A percentile compares a stretch with the other conserved stretches of the same genome.
phyloP scores from a whole-genome alignment of 2,329 filamentous ascomycete genomes.

The Dactylellina cionopaga region DNA sequence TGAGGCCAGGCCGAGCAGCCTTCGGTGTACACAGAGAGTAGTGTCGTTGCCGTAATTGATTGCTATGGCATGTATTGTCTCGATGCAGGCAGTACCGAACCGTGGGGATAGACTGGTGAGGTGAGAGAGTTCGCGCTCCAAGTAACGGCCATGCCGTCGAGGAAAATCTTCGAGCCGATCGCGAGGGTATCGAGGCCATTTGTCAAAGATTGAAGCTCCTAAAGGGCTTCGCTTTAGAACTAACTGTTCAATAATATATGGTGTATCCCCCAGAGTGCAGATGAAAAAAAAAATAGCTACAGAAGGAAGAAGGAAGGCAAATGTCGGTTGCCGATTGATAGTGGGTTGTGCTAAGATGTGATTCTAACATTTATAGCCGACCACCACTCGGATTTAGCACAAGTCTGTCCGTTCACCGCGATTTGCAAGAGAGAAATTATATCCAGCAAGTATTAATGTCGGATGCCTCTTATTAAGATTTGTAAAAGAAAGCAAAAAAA shows the following conservation, averaged over 20 bases:
- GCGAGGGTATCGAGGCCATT: constrained; percentile 43
- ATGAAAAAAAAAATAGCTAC: no score
- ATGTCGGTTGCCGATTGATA: background rate
- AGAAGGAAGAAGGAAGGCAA: background rate
- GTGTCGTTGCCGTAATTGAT: background rate
- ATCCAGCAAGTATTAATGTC: background rate
- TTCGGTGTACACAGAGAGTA: constrained; percentile 4
- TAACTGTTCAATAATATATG: no score
- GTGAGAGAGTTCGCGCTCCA: constrained; percentile 7
- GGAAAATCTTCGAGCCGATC: constrained; percentile 35
- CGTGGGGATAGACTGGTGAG: constrained; percentile 2
- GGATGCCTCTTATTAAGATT: background rate
- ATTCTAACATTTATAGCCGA: constrained; percentile 20
- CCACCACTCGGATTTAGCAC: constrained; percentile 46
- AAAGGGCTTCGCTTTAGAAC: no score
- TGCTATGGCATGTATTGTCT: background rate
- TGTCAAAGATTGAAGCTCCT: no score
- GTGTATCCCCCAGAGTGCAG: no score
- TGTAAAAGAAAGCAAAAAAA: no score
- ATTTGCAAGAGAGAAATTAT: background rate
- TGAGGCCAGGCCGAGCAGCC: background rate
- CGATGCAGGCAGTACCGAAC: background rate
- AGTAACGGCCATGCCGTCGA: constrained; percentile 30
- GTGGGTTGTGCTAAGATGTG: background rate
- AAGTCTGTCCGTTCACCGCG: background rate